Evolutionary conservation across 1,139 yeast species (phyloP).

Genomic region (Casaregolazyma lundiana): DNA sequence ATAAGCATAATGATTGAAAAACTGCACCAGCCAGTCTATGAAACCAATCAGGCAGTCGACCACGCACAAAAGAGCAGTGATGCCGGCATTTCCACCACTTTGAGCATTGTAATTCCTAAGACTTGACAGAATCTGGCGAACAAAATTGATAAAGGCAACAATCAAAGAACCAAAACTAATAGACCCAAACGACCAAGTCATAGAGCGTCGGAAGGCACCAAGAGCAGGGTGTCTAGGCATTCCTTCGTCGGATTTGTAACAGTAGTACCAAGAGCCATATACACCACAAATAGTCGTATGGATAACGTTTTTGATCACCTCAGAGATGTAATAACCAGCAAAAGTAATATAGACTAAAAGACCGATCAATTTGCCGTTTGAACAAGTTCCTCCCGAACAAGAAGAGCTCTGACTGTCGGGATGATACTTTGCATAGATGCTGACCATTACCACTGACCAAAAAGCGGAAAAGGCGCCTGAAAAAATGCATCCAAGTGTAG

Average conservation of each 20-base stretch:
- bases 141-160: constrained; percentile 67
- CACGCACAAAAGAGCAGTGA: constrained; percentile 47
- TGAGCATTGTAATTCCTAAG: constrained; percentile 40
- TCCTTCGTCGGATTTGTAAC: constrained; percentile 72
- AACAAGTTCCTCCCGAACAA: constrained; percentile 65
- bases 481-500: constrained; percentile 60
- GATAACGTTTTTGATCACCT: constrained; percentile 77
- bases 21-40: constrained; percentile 74
- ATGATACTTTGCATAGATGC: constrained; percentile 71
- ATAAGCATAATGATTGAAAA: constrained; percentile 88
- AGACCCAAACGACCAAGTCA: constrained; percentile 86
- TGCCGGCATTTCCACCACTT: constrained; percentile 48
- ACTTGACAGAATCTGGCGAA: constrained; percentile 47
- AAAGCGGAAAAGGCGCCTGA: constrained; percentile 62
- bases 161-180: constrained; percentile 83
- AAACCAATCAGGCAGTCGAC: constrained; percentile 60
- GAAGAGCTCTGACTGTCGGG: constrained; percentile 44
- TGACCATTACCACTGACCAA: constrained; percentile 63
- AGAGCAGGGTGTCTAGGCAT: constrained; percentile 75
- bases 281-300: constrained; percentile 83
- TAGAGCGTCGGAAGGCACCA: constrained; percentile 76
- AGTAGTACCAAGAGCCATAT: constrained; percentile 88
- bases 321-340: constrained; percentile 82
- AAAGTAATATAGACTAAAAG: constrained; percentile 63
- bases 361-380: constrained; percentile 64